Conservation (phyloP, 495 filamentous ascomycete species). For the Neurospora sp. region DNA sequence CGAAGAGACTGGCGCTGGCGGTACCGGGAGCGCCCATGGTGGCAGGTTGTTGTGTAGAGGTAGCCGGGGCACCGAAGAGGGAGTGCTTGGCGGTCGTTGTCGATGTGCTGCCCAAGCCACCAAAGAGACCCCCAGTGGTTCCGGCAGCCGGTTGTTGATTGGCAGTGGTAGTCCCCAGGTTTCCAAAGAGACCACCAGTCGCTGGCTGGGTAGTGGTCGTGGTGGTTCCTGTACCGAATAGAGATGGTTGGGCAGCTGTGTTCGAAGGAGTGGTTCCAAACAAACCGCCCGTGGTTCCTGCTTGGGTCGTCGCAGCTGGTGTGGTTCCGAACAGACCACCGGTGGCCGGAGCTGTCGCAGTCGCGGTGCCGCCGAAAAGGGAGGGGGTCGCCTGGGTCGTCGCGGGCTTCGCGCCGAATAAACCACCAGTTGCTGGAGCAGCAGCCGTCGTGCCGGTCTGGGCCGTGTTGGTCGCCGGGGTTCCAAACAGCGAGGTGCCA, state of each 20-base stretch:
- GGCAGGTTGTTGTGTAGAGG: constrained; percentile 1
- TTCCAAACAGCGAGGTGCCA: constrained; percentile 6
- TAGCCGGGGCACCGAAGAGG: constrained; percentile 13
- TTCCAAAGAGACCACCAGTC: constrained; percentile 11
- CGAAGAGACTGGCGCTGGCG: constrained; percentile 6
- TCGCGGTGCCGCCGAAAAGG: neutral
- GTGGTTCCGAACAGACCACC: neutral
- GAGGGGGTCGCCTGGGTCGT: neutral
- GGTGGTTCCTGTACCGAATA: constrained; percentile 6
- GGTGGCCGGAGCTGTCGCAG: neutral
- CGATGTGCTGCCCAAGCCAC: neutral
- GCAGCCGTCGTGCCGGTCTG: constrained; percentile 7
- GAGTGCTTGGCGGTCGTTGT: constrained; percentile 10
- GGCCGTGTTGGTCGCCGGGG: neutral
- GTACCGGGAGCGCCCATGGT: neutral
- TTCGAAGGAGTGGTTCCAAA: neutral
- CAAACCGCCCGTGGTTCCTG: neutral
- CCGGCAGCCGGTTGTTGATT: neutral
- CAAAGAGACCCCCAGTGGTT: neutral
- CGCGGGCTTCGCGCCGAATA: constrained; percentile 1
- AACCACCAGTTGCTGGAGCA: constrained; percentile 3
- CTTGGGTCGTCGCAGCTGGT: neutral
- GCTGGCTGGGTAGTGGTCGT: neutral
- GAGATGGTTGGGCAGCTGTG: constrained; percentile 5
- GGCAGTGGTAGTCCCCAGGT: neutral